These are phyloP conservation scores for Didymella pinodella DNA, from an alignment of 2,329 filamentous ascomycete genomes.

Conservation along the genomic window DNA sequence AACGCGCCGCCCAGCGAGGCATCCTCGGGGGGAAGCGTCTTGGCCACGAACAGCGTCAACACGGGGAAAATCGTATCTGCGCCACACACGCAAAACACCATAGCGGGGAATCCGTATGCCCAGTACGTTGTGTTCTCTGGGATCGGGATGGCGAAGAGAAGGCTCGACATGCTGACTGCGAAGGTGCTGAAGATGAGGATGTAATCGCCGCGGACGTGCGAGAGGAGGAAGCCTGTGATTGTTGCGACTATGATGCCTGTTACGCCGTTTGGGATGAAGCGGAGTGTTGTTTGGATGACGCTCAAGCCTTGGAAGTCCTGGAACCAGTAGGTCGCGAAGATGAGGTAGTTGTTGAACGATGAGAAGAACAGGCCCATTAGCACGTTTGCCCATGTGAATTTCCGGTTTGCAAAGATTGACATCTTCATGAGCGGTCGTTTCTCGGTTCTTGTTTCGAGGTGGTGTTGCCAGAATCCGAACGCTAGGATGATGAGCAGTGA, in stretches of 20 bases:
- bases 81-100: conserved; percentile 70
- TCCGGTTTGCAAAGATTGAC: conserved; percentile 66
- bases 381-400: conserved; percentile 69
- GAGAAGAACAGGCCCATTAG: conserved; percentile 73
- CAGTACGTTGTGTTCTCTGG: conserved; percentile 69
- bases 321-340: conserved; percentile 75
- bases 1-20: conserved; percentile 73
- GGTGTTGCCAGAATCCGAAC: conserved; percentile 69
- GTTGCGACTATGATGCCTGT: conserved; percentile 66
- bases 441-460: conserved; percentile 62
- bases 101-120: conserved; percentile 71
- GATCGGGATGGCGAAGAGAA: conserved; percentile 72
- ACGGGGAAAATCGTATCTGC: conserved; percentile 73
- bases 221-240: conserved; percentile 53
- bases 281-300: conserved; percentile 71
- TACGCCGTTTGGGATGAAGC: conserved; percentile 72
- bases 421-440: conserved; percentile 70
- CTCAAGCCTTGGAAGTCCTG: conserved; percentile 70
- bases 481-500: conserved; percentile 63
- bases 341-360: conserved; percentile 71
- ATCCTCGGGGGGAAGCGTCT: conserved; percentile 67
- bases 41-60: conserved; percentile 71
- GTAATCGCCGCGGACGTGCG: conserved; percentile 65
- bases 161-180: conserved; percentile 62
- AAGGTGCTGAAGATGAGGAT: conserved; percentile 67